These are phyloP conservation scores for Tricladium varicosporioides DNA, from an alignment of 2,329 filamentous ascomycete species.

Conservation along the genomic window DNA sequence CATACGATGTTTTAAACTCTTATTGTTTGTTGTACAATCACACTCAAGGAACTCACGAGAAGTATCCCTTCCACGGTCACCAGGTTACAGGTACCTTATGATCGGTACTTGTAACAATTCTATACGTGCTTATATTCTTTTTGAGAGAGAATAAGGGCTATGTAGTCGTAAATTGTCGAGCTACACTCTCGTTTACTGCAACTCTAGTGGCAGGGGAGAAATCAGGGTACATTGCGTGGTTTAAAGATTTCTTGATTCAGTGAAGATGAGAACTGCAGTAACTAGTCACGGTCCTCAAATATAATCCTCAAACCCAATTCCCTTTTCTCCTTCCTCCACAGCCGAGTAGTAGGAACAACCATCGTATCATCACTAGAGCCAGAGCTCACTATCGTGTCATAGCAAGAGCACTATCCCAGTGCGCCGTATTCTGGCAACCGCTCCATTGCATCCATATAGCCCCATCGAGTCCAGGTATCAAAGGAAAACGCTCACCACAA, in stretches of 20 bases:
- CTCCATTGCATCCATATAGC: neutral
- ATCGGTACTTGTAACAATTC: too few species aligned
- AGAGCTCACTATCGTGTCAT: neutral
- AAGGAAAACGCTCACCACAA: neutral
- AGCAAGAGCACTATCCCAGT: conserved; percentile 1
- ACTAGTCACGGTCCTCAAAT: conserved; percentile 14
- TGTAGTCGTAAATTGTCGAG: too few species aligned
- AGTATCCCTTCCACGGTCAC: too few species aligned
- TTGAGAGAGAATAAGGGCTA: too few species aligned
- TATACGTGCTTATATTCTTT: too few species aligned
- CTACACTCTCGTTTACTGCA: too few species aligned
- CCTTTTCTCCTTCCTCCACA: neutral
- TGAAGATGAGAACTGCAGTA: conserved; percentile 18
- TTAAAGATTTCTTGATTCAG: conserved; percentile 14
- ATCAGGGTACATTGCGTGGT: neutral
- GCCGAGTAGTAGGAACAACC: neutral
- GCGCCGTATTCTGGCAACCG: neutral
- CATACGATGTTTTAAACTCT: too few species aligned
- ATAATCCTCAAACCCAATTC: conserved; percentile 14
- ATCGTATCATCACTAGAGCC: neutral
- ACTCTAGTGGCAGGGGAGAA: too few species aligned
- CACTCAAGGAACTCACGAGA: too few species aligned
- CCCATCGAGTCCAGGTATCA: neutral
- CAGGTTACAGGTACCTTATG: too few species aligned
- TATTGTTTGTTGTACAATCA: too few species aligned